These are phyloP conservation scores for Trichoderma gracile DNA, from an alignment of 2,329 filamentous ascomycete species.

Conservation along the genomic window DNA sequence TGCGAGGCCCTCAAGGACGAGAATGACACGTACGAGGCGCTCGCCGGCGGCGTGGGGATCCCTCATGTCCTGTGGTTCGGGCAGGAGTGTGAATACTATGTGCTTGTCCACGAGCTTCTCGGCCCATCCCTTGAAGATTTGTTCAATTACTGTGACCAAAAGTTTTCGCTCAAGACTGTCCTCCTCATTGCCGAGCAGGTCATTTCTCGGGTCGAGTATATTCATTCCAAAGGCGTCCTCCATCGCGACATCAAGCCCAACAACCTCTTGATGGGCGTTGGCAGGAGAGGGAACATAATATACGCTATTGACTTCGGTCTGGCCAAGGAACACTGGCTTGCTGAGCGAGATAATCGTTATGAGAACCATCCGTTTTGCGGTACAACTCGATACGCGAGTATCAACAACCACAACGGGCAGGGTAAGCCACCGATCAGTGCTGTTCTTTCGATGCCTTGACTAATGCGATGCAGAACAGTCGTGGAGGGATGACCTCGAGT, in stretches of 20 bases:
- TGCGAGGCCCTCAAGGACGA: constrained; percentile 76
- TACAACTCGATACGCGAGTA: constrained; percentile 96
- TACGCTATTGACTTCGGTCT: constrained; percentile 99
- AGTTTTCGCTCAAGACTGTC: constrained; percentile 98
- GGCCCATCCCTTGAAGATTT: constrained; percentile 95
- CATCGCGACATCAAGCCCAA: constrained; percentile 99
- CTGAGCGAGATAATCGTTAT: constrained; percentile 99
- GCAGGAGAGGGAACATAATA: constrained; percentile 98
- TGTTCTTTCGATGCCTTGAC: too few species aligned
- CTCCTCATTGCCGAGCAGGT: constrained; percentile 94
- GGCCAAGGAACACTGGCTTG: constrained; percentile 99
- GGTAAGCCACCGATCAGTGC: too few species aligned
- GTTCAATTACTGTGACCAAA: constrained; percentile 99
- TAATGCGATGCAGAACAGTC: constrained; percentile 78
- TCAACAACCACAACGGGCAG: constrained; percentile 90
- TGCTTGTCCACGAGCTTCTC: constrained; percentile 97
- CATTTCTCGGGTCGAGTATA: constrained; percentile 99
- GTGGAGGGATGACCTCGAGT: constrained; percentile 99
- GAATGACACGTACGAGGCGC: constrained; percentile 85
- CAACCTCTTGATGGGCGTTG: constrained; percentile 99
- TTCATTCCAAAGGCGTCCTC: constrained; percentile 99
- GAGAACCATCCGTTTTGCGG: constrained; percentile 99
- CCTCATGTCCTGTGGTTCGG: constrained; percentile 99
- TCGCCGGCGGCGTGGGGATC: constrained; percentile 95
- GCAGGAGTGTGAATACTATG: constrained; percentile 99